phyloP scores from a whole-genome alignment of 352 stramenopile genomes.

The Phytopythium kandeliae region DNA sequence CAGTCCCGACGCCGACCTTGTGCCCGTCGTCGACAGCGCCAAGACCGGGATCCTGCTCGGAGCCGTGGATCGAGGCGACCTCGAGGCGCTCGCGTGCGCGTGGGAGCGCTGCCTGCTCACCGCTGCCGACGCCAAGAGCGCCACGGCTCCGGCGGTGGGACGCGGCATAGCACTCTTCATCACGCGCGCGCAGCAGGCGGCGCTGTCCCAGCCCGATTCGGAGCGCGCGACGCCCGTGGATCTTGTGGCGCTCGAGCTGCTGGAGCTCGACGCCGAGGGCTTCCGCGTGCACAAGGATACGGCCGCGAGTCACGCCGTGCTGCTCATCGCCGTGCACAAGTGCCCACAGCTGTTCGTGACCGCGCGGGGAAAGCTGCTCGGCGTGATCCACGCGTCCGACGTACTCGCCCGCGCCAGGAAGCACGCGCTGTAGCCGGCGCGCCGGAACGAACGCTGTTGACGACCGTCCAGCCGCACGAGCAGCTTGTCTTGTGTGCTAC shows the following conservation, averaged over 20 bases:
- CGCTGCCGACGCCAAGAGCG: neutral
- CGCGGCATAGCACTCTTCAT: constrained; percentile 1
- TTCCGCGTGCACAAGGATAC: constrained; percentile 69
- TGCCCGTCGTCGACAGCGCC: constrained; percentile 64
- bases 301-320: constrained; percentile 61
- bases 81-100: constrained; percentile 50
- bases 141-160: constrained; percentile 1
- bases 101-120: constrained; percentile 46
- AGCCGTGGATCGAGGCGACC: constrained; percentile 48
- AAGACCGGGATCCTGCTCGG: constrained; percentile 61
- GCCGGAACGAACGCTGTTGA: too few relatives aligned
- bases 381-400: constrained; percentile 64
- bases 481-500: neutral
- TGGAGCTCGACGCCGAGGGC: constrained; percentile 57
- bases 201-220: constrained; percentile 30
- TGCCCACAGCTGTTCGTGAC: constrained; percentile 70
- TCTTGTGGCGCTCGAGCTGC: constrained; percentile 47
- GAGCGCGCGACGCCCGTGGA: constrained; percentile 30
- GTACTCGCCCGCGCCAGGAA: constrained; percentile 54
- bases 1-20: constrained; percentile 22
- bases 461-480: neutral
- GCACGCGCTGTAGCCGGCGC: constrained; percentile 53
- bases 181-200: constrained; percentile 11
- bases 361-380: constrained; percentile 58
- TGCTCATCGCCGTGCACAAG: constrained; percentile 82